These are phyloP conservation scores for Hyphopichia fennica DNA, from an alignment of 1,139 yeast species.

Conservation along the genomic window DNA sequence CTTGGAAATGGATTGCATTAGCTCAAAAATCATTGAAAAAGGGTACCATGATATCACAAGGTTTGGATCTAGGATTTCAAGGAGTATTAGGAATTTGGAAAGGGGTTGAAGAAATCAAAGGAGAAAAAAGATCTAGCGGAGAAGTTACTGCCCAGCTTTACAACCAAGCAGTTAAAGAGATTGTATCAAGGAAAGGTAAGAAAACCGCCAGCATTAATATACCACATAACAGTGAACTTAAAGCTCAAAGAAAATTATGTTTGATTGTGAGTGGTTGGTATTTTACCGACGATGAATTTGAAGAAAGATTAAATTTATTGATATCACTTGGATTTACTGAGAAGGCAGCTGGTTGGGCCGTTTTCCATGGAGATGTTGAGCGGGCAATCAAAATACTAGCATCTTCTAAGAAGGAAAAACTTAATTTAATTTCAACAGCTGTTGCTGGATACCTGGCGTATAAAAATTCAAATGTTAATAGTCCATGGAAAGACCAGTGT, in stretches of 20 bases:
- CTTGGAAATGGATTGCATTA: conserved; percentile 88
- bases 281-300: conserved; percentile 73
- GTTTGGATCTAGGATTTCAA: conserved; percentile 78
- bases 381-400: conserved; percentile 75
- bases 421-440: conserved; percentile 85
- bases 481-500: conserved; percentile 93
- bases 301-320: conserved; percentile 60
- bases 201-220: conserved; percentile 48
- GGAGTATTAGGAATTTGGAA: conserved; percentile 93
- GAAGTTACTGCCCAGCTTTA: conserved; percentile 44
- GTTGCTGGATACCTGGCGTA: conserved; percentile 90
- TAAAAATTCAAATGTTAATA: conserved; percentile 58
- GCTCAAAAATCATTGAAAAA: conserved; percentile 68
- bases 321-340: conserved; percentile 65
- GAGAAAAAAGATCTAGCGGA: conserved; percentile 51
- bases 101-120: conserved; percentile 63
- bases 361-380: conserved; percentile 85
- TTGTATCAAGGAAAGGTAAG: conserved; percentile 43
- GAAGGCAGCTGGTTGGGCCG: conserved; percentile 98
- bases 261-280: conserved; percentile 92
- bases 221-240: conserved; percentile 50
- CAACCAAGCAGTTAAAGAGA: conserved; percentile 43
- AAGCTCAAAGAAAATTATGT: conserved; percentile 71
- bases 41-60: conserved; percentile 66
- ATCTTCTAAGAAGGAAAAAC: conserved; percentile 57